phyloP scores from a whole-genome alignment of 148 eudicot genomes.

The Fallopia convolvulus region DNA sequence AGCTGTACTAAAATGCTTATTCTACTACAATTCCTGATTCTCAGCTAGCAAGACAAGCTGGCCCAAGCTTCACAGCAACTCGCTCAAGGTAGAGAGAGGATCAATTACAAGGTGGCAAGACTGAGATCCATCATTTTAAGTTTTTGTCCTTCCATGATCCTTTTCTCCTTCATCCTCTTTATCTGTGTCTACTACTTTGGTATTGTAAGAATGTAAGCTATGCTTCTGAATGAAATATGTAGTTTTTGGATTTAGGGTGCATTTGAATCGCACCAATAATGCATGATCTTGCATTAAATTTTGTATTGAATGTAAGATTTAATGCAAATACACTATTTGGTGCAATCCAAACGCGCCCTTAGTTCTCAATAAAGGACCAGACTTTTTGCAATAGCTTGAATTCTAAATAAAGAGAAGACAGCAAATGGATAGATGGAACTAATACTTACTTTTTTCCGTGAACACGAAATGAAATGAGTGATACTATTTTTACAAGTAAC shows the following conservation, averaged over 20 bases:
- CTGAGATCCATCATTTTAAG: neutral
- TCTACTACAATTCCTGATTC: neutral
- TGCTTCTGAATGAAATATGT: neutral
- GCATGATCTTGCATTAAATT: too few relatives aligned
- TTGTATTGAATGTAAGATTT: neutral
- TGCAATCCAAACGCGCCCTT: too few relatives aligned
- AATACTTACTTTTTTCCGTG: neutral
- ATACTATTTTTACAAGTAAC: neutral
- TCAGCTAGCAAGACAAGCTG: constrained; percentile 78
- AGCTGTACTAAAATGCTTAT: neutral
- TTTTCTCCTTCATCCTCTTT: neutral
- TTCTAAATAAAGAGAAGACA: neutral
- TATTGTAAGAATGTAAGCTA: neutral
- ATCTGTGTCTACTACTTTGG: neutral
- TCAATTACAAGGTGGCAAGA: neutral
- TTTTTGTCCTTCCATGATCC: neutral
- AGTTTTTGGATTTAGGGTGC: neutral
- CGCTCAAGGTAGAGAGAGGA: constrained; percentile 22
- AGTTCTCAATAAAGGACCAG: neutral
- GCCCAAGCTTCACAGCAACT: constrained; percentile 53
- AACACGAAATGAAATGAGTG: neutral
- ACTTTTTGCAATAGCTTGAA: neutral
- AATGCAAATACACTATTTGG: neutral
- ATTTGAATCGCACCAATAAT: too few relatives aligned
- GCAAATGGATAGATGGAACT: neutral